A percentile compares a stretch with the other conserved stretches of the same genome.
Conservation (phyloP, 768 basidiomycete species). For the Calvatia gigantea region DNA sequence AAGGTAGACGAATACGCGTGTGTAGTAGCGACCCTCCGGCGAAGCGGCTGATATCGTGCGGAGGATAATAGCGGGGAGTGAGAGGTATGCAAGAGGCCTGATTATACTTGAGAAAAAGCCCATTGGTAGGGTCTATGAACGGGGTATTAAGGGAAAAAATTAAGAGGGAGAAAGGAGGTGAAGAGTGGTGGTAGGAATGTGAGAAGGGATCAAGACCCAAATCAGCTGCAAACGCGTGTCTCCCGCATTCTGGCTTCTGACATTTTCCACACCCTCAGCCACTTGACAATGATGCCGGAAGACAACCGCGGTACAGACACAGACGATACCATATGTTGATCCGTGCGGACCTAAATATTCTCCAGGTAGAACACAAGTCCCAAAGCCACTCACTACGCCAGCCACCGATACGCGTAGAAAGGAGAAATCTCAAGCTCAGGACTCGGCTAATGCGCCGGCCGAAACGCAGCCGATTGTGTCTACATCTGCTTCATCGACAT, state of each 20-base stretch:
- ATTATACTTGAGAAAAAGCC: slow-evolving; percentile 56
- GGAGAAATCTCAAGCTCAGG: slow-evolving; percentile 8
- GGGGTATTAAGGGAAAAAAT: slow-evolving; percentile 1
- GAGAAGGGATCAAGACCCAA: slow-evolving; percentile 10
- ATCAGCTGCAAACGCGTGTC: slow-evolving; percentile 11
- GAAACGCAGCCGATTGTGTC: neutral
- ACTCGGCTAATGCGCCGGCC: slow-evolving; percentile 13
- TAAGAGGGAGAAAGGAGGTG: neutral
- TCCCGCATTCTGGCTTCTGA: neutral
- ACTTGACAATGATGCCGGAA: neutral
- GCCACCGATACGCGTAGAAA: neutral
- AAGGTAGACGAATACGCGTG: slow-evolving; percentile 68
- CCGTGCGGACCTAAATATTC: slow-evolving; percentile 19
- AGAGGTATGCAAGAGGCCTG: slow-evolving; percentile 74
- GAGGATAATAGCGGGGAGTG: slow-evolving; percentile 66
- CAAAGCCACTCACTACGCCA: slow-evolving; percentile 19
- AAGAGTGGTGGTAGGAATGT: neutral
- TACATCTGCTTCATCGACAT: neutral
- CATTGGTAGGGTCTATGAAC: slow-evolving; percentile 47
- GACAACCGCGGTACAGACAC: slow-evolving; percentile 15
- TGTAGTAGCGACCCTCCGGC: slow-evolving; percentile 64
- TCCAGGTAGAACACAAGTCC: slow-evolving; percentile 22
- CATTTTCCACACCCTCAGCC: neutral
- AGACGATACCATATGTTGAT: slow-evolving; percentile 5
- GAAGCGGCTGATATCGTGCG: slow-evolving; percentile 55